Percentiles rank a stretch among this genome's conserved stretches.
phyloP scores from a whole-genome alignment of 73 alveolate species.

The Blepharisma japonicum region DNA sequence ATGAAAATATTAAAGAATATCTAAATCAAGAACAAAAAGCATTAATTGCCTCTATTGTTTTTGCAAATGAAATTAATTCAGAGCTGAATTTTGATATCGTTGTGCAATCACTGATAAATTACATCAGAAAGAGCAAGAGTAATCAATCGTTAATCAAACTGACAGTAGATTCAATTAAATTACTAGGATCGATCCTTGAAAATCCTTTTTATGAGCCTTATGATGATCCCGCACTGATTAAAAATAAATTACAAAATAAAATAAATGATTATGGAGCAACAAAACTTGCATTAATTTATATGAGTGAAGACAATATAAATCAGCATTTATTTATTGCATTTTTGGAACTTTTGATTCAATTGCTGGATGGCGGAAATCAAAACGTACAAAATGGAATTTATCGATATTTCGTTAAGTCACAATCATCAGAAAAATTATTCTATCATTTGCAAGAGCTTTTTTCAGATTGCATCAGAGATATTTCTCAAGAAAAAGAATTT shows the following conservation, averaged over 20 bases:
- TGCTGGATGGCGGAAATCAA: conserved; percentile 26
- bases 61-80: neutral
- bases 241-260: neutral
- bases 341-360: neutral
- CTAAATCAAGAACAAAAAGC: no score
- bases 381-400: neutral
- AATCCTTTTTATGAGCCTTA: conserved; percentile 18
- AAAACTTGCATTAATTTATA: neutral
- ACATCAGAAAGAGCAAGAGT: neutral
- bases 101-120: neutral
- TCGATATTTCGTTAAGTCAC: neutral
- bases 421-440: conserved; percentile 21
- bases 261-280: conserved; percentile 21
- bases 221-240: neutral
- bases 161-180: neutral
- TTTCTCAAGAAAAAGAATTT: neutral
- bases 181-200: conserved; percentile 9
- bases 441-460: neutral
- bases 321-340: neutral
- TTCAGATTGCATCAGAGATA: neutral
- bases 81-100: neutral
- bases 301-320: conserved; percentile 3
- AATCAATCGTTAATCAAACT: neutral
- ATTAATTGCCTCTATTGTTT: no score
- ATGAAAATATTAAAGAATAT: no score